These are phyloP conservation scores for Peltaster fructicola DNA, from an alignment of 2,329 filamentous ascomycete genomes.

Conservation along the genomic window DNA sequence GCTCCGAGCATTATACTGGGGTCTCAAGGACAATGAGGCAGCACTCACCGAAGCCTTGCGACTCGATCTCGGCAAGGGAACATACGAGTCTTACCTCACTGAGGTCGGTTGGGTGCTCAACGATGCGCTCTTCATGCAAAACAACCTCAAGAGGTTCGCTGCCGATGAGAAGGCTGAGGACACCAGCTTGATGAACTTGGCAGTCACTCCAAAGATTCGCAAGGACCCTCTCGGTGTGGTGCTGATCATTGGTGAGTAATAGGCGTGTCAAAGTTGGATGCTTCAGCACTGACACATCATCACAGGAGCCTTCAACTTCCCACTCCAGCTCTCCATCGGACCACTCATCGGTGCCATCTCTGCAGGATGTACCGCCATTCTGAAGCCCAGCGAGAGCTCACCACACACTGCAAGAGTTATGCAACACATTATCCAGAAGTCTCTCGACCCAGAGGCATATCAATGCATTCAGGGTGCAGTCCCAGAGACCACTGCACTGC, in stretches of 20 bases:
- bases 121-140: slow-evolving; percentile 62
- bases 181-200: slow-evolving; percentile 48
- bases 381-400: slow-evolving; percentile 81
- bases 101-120: slow-evolving; percentile 67
- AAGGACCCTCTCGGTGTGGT: slow-evolving; percentile 78
- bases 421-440: slow-evolving; percentile 57
- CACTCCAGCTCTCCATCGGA: slow-evolving; percentile 59
- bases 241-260: slow-evolving; percentile 73
- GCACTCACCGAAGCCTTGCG: slow-evolving; percentile 58
- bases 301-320: slow-evolving; percentile 89
- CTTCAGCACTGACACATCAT: too few species aligned
- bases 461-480: slow-evolving; percentile 63
- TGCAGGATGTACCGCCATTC: slow-evolving; percentile 71
- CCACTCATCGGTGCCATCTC: slow-evolving; percentile 80
- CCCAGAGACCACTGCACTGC: slow-evolving; percentile 60
- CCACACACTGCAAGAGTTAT: slow-evolving; percentile 61
- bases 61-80: slow-evolving; percentile 61
- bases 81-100: slow-evolving; percentile 53
- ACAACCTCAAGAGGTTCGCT: slow-evolving; percentile 64
- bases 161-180: slow-evolving; percentile 63
- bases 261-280: too few species aligned
- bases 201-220: slow-evolving; percentile 56
- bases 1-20: slow-evolving; percentile 92
- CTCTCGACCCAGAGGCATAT: slow-evolving; percentile 63
- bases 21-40: slow-evolving; percentile 56